A percentile compares a stretch with the other conserved stretches of the same genome.
phyloP scores from a whole-genome alignment of 176 grass and related monocot species.

The Triticum timopheevii region DNA sequence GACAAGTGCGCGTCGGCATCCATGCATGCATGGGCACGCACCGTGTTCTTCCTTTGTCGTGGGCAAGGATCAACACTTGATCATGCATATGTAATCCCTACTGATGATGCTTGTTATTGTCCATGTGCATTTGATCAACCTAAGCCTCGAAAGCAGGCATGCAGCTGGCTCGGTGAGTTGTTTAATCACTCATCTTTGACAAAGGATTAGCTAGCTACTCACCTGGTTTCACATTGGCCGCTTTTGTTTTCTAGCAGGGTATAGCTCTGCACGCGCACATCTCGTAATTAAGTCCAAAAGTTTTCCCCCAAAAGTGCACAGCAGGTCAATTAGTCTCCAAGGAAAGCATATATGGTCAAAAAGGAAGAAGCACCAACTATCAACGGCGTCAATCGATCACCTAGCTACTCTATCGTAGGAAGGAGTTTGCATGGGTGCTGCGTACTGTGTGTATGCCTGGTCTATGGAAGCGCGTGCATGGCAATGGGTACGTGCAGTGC shows the following conservation, averaged over 20 bases:
- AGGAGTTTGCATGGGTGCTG: neutral
- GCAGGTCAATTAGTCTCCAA: neutral
- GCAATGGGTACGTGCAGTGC: neutral
- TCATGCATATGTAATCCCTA: neutral
- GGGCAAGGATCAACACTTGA: neutral
- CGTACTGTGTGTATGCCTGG: neutral
- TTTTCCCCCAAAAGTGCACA: neutral
- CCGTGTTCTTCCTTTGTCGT: neutral
- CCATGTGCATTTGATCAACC: neutral
- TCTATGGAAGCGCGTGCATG: neutral
- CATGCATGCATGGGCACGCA: neutral
- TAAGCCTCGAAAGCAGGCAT: neutral
- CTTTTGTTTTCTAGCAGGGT: neutral
- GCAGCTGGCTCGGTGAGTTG: neutral
- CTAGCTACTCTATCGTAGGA: neutral
- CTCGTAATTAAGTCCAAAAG: neutral
- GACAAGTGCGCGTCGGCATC: conserved; percentile 9
- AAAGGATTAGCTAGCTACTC: neutral
- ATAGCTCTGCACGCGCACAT: neutral
- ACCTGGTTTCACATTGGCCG: conserved; percentile 23
- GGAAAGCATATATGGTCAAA: neutral
- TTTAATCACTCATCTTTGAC: neutral
- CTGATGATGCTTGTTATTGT: neutral
- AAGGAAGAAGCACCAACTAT: neutral
- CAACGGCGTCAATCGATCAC: neutral